These are phyloP conservation scores for Pisolithus albus DNA, from an alignment of 768 basidiomycete species.

Conservation along the genomic window DNA sequence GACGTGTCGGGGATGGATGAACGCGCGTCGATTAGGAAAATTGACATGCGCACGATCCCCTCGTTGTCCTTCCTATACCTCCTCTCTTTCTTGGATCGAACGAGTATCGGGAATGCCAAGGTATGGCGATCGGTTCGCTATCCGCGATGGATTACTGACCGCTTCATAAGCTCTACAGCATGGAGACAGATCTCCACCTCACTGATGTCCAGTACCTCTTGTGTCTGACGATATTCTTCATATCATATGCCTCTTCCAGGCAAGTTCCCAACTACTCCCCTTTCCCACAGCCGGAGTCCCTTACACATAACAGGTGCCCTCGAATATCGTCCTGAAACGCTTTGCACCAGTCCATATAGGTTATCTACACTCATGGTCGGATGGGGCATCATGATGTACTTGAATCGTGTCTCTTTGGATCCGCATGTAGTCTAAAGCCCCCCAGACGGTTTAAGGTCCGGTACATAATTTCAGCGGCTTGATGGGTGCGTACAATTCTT, in stretches of 20 bases:
- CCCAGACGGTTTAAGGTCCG: conserved; percentile 65
- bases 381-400: conserved; percentile 71
- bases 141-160: not conserved
- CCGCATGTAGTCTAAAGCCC: not conserved
- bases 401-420: not conserved
- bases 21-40: conserved; percentile 60
- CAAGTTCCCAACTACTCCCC: conserved; percentile 10
- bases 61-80: conserved; percentile 74
- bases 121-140: not conserved
- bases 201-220: conserved; percentile 61
- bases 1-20: conserved; percentile 62
- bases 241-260: conserved; percentile 69
- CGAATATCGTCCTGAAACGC: conserved; percentile 68
- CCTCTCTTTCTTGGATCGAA: conserved; percentile 61
- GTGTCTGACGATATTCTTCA: conserved; percentile 54
- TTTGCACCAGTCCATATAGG: conserved; percentile 71
- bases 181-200: conserved; percentile 53
- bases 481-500: conserved; percentile 39
- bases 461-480: conserved; percentile 64
- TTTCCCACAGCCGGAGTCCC: not conserved
- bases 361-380: conserved; percentile 64
- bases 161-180: conserved; percentile 48
- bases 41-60: conserved; percentile 58
- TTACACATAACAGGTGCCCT: conserved; percentile 43
- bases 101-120: conserved; percentile 44